Evolutionary conservation across 1,139 yeast genomes (phyloP), one percentile per base, ranked within the genome.

Genomic region (Debaryomycetaceae sp.): DNA sequence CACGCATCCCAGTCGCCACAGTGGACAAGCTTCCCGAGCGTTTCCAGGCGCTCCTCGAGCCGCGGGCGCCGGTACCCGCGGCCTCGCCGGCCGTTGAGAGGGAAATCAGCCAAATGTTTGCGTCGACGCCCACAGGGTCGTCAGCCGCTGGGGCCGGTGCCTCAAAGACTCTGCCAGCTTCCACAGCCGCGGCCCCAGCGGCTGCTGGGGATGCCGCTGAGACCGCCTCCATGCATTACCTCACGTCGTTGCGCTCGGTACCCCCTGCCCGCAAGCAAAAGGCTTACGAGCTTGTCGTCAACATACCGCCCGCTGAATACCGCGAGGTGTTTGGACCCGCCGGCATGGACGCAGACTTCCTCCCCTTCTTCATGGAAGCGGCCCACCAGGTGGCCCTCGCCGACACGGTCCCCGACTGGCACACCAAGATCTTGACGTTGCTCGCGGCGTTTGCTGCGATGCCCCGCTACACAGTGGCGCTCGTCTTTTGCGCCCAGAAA

Each of bases 311-410:
- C 0, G 34, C 39, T 0, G 53, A 56, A 2, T 56, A 66, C 25
- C 29, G 44, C 1, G 46, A 49, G 1, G 46, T 75, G 2, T 76
- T 74, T 38, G 44, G 51, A 2, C 39, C 49, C 2, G 65, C 71
- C 3, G 85, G 85, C 1, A 53, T 82, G 1, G 89, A 82, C 36
- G 52, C 74, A 1, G 76, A 72, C 12, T 67, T 75, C 34, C 51
- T 81, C 11, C 68, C 66, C 17, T 74, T 77, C 40, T 63, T 65
- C 31, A 38, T 79, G 9, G 75, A 73, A 29, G 71, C 82, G 0
- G 59, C 67, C 2, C 45, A 45, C 0, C 44, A 42, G 36, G 44
- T 45, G 3, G 43, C 60, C 0, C n/a, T 17, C 23, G 7, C n/a
- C 10, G 31, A 41, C 4, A 15, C 35, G 1, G 42, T 53, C 3